Conservation (phyloP, 2,329 filamentous ascomycete genomes). For the Nemania sp. region DNA sequence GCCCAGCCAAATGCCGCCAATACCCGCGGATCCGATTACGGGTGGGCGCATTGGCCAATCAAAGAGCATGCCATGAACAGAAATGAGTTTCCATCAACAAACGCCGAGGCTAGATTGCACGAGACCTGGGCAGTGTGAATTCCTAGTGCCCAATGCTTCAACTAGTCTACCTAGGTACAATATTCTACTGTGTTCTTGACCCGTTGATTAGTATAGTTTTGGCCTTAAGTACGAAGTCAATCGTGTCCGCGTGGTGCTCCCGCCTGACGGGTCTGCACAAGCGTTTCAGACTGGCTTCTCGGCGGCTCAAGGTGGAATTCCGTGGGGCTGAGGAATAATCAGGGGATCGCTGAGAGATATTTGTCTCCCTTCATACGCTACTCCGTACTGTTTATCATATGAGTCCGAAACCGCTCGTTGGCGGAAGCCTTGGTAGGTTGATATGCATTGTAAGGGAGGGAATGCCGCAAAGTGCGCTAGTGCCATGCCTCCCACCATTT, state of each 20-base stretch:
- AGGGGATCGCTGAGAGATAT: neutral
- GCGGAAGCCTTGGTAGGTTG: conserved; percentile 6
- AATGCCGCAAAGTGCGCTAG: neutral
- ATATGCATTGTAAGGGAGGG: too few species aligned
- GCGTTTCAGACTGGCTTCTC: conserved; percentile 3
- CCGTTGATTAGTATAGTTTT: too few species aligned
- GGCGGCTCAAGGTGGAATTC: conserved; percentile 25
- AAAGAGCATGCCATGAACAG: conserved; percentile 19
- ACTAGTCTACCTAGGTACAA: too few species aligned
- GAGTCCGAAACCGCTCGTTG: conserved; percentile 7
- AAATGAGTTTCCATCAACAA: conserved; percentile 19
- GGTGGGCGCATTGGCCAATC: conserved; percentile 37
- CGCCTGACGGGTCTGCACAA: conserved; percentile 7
- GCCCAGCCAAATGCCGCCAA: conserved; percentile 35
- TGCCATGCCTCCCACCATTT: too few species aligned
- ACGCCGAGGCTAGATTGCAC: conserved; percentile 2
- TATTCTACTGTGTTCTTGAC: too few species aligned
- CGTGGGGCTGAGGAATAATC: conserved; percentile 10
- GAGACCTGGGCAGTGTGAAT: conserved; percentile 1
- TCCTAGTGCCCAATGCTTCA: conserved; percentile 2
- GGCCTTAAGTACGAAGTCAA: too few species aligned
- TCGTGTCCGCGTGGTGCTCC: conserved; percentile 9
- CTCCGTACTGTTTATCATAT: neutral
- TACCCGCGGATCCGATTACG: conserved; percentile 31
- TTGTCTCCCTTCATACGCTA: too few species aligned